These are phyloP conservation scores for Priceomyces carsonii DNA, from an alignment of 805 yeast species.

Conservation along the genomic window DNA sequence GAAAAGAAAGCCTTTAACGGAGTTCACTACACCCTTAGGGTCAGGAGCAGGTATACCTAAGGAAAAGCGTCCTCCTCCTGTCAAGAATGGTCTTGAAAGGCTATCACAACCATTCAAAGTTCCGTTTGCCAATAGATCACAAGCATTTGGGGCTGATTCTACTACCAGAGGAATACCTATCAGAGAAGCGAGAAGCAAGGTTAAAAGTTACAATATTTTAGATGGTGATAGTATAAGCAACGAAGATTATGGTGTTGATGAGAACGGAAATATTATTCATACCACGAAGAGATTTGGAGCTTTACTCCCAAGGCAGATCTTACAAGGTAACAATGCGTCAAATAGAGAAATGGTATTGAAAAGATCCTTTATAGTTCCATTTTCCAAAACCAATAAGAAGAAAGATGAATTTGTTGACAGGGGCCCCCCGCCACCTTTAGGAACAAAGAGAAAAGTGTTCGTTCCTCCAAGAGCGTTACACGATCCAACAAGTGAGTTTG, in stretches of 20 bases:
- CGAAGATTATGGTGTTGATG: conserved; percentile 31
- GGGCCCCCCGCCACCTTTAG: conserved; percentile 78
- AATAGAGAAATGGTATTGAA: conserved; percentile 41
- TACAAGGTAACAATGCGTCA: conserved; percentile 35
- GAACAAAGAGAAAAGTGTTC: conserved; percentile 68
- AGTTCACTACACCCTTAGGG: conserved; percentile 52
- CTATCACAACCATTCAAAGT: conserved; percentile 69
- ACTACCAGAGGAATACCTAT: conserved; percentile 17
- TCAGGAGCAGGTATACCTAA: conserved; percentile 70
- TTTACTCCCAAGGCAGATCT: conserved; percentile 53
- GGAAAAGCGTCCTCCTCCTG: conserved; percentile 53
- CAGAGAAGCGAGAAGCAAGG: conserved; percentile 31
- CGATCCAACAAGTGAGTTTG: conserved; percentile 91
- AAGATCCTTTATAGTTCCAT: conserved; percentile 59
- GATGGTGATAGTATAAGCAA: conserved; percentile 17
- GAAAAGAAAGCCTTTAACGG: conserved; percentile 36
- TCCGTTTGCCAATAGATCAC: conserved; percentile 46
- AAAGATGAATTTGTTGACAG: conserved; percentile 28
- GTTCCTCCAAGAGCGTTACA: conserved; percentile 91
- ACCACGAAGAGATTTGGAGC: conserved; percentile 53
- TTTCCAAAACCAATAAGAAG: conserved; percentile 38
- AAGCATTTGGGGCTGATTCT: conserved; percentile 8
- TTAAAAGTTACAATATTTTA: conserved; percentile 31
- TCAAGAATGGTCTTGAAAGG: conserved; percentile 50
- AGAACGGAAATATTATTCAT: conserved; percentile 26